These are phyloP conservation scores for Serpula lacrymans DNA, from an alignment of 768 basidiomycete genomes.

Conservation along the genomic window DNA sequence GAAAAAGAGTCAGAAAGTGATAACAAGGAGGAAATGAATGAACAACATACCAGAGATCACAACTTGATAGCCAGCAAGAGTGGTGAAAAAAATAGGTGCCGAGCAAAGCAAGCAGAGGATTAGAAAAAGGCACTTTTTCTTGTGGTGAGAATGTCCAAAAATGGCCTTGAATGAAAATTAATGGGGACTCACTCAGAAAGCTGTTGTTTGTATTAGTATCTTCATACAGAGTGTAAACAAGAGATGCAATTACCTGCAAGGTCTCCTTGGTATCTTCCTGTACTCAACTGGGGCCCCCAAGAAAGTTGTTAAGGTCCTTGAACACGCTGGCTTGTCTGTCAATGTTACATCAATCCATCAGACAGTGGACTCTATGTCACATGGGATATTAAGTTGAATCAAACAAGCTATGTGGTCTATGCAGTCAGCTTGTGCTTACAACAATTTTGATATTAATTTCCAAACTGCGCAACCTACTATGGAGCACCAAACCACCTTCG, in stretches of 20 bases:
- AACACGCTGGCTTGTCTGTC: slow-evolving; percentile 22
- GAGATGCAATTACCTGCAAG: slow-evolving; percentile 20
- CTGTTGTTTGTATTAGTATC: too few species aligned
- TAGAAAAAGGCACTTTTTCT: too few species aligned
- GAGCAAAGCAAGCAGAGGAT: too few species aligned
- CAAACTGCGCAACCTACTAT: slow-evolving; percentile 29
- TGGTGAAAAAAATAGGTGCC: too few species aligned
- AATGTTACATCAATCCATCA: slow-evolving; percentile 9
- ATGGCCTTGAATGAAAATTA: too few species aligned
- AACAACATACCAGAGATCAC: too few species aligned
- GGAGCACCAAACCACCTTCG: slow-evolving; percentile 25
- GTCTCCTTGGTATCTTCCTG: slow-evolving; percentile 24
- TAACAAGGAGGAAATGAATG: too few species aligned
- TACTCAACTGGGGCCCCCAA: slow-evolving; percentile 21
- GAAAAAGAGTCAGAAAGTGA: too few species aligned
- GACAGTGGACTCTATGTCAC: slow-evolving; percentile 14
- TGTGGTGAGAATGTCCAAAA: too few species aligned
- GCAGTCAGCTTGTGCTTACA: slow-evolving; percentile 43
- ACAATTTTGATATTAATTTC: too few species aligned
- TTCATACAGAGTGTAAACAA: slow-evolving; percentile 24
- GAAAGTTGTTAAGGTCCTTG: slow-evolving; percentile 19
- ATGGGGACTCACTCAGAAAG: too few species aligned
- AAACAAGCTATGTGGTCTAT: slow-evolving; percentile 17
- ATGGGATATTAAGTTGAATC: slow-evolving; percentile 15
- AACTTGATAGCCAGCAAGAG: too few species aligned